Evolutionary conservation across 164 flowering plant species (phyloP).

Genomic region (Umbilicus rupestris): DNA sequence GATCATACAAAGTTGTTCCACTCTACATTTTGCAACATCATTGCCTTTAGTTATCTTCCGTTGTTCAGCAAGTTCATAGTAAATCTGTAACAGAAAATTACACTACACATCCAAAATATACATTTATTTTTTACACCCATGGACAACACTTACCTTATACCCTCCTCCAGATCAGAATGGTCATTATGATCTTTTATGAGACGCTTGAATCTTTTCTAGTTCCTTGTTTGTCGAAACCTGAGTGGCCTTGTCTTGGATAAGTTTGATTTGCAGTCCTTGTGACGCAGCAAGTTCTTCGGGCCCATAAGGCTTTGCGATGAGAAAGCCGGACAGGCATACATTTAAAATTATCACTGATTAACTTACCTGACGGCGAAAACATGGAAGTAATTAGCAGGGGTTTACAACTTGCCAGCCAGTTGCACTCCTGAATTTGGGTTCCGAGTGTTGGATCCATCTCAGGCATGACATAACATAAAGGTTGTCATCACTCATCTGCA

Average conservation of each 20-base stretch:
- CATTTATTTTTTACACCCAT: background rate
- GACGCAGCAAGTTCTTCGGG: constrained; percentile 88
- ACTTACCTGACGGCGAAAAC: constrained; percentile 84
- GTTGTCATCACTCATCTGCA: constrained; percentile 94
- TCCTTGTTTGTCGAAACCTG: constrained; percentile 94
- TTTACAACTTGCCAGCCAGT: constrained; percentile 98
- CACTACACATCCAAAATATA: background rate
- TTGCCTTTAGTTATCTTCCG: constrained; percentile 44
- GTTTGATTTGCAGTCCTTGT: constrained; percentile 63
- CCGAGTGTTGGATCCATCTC: constrained; percentile 90
- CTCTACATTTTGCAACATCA: constrained; percentile 87
- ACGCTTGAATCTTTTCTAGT: constrained; percentile 90
- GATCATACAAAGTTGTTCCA: constrained; percentile 91
- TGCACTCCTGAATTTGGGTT: constrained; percentile 90
- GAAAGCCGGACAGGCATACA: background rate
- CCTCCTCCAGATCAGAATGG: constrained; percentile 81
- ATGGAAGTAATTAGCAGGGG: constrained; percentile 97
- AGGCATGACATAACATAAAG: constrained; percentile 74
- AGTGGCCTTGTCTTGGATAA: constrained; percentile 75
- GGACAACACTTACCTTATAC: constrained; percentile 50
- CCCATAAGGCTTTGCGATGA: constrained; percentile 71
- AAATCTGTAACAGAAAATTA: constrained; percentile 35
- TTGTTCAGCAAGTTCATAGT: constrained; percentile 86
- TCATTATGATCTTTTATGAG: constrained; percentile 66
- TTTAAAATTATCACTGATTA: background rate